phyloP scores from a whole-genome alignment of 176 grass and related monocot genomes.

The Alopecurus myosuroides region DNA sequence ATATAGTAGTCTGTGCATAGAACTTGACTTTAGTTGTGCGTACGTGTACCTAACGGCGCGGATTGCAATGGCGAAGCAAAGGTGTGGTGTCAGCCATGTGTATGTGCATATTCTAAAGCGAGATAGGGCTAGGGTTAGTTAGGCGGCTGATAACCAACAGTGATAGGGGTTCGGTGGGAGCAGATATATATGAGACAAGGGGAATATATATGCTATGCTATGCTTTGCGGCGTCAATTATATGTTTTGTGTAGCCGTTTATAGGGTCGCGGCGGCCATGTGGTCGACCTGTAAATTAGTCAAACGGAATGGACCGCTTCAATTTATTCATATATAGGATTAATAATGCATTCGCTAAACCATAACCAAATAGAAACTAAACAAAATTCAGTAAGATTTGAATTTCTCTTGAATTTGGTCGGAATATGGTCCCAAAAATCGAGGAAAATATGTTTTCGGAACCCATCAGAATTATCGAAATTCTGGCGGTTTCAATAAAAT shows the following conservation, averaged over 20 bases:
- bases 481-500: too few species aligned
- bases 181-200: neutral
- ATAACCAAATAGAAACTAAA: too few species aligned
- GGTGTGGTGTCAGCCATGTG: neutral
- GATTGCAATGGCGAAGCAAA: neutral
- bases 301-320: too few species aligned
- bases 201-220: neutral
- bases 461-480: too few species aligned
- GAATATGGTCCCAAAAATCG: too few species aligned
- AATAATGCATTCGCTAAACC: too few species aligned
- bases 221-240: neutral
- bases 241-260: neutral
- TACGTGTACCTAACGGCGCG: neutral
- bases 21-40: neutral
- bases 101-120: neutral
- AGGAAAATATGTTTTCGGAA: too few species aligned
- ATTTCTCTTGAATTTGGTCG: too few species aligned
- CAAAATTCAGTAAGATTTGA: too few species aligned
- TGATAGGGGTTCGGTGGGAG: neutral
- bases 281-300: too few species aligned
- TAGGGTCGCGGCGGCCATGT: neutral
- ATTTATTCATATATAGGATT: too few species aligned
- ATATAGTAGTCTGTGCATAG: neutral
- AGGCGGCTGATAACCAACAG: neutral
- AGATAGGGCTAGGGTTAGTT: neutral